Base-by-base conservation (phyloP, 495 filamentous ascomycete species). In the Rhypophila decipiens region DNA sequence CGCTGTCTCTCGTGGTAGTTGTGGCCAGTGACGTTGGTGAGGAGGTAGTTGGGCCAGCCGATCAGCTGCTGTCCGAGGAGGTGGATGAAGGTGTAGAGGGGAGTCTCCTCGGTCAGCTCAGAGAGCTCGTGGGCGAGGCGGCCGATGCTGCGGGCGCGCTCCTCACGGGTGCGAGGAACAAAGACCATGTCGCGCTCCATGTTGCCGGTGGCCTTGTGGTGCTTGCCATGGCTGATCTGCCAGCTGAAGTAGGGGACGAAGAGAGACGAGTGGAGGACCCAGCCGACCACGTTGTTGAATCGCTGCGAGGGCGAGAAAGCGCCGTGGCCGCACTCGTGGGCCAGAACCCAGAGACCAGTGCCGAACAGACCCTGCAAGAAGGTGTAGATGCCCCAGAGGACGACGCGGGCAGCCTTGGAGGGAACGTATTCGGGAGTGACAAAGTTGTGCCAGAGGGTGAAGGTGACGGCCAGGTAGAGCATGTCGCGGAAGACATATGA, bases 111-210 rank as follows among this genome's bases (percentile, higher is more conserved):
- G 53, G 83, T 80, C 44, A 96, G 75, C 70, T 98, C 93, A 38
- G 76, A 63, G 42, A 98, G 66, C 64, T 96, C 87, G 63, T 95
- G 85, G 43, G 77, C 69, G 45, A 87, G 52, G 50, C 72, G 75
- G 56, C 87, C 87, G 48, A 88, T 52, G 37, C 81, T 80, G 41
- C 73, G 78, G 24, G 87, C 86, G 55, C 84, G 86, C 63, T 83
- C 64, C 40, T 88, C 77, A 29, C 89, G 80, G 47, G 87, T 89
- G 73, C 85, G 87, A 29, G 93, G 93, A 2, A 95, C 75, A 71
- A 96, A 96, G 49, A 96, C 93, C 89, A 96, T 96, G 69, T 98
- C 93, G 56, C 90, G 87, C 64, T 91, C 88, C 57, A 98, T 74
- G 77, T 98, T 78, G 50, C 90, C 93, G 34, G 93, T 98, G 41